Conservation (phyloP, 768 basidiomycete species). For the Candolleomyces aberdarensis region DNA sequence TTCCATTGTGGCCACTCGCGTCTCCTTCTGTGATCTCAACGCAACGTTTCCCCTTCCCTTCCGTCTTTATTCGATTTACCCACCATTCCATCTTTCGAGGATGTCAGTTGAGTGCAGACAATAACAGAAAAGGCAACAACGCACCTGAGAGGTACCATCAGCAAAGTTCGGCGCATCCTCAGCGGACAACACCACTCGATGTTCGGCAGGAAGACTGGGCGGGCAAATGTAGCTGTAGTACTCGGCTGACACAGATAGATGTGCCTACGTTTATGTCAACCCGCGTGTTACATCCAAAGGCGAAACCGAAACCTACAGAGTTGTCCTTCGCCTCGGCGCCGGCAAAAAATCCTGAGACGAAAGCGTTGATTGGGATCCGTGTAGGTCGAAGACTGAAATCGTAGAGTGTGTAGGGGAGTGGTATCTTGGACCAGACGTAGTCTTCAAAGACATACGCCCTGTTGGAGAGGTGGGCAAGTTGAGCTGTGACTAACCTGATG, state of each 20-base stretch:
- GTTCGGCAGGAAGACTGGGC: constrained; percentile 19
- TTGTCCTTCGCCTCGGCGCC: constrained; percentile 31
- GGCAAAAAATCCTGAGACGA: constrained; percentile 53
- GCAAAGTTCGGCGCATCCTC: neutral
- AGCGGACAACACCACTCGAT: constrained; percentile 27
- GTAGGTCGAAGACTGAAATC: constrained; percentile 50
- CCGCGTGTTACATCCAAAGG: neutral
- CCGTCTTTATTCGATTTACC: constrained; percentile 33
- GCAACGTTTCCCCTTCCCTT: constrained; percentile 23
- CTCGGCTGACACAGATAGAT: constrained; percentile 38
- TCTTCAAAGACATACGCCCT: constrained; percentile 63
- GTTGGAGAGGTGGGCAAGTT: constrained; percentile 47
- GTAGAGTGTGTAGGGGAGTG: constrained; percentile 53
- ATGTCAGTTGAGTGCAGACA: neutral
- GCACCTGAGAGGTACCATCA: neutral
- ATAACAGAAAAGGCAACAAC: neutral
- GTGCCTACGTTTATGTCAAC: neutral
- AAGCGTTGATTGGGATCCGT: constrained; percentile 55
- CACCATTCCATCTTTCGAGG: constrained; percentile 38
- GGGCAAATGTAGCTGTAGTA: constrained; percentile 52
- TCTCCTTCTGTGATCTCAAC: constrained; percentile 41
- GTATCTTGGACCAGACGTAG: constrained; percentile 55
- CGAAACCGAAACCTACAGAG: neutral
- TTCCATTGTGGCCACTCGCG: constrained; percentile 28
- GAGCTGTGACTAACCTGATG: constrained; percentile 44